Base-by-base conservation (phyloP, 1,139 yeast genomes). In the Suhomyces taliae region DNA sequence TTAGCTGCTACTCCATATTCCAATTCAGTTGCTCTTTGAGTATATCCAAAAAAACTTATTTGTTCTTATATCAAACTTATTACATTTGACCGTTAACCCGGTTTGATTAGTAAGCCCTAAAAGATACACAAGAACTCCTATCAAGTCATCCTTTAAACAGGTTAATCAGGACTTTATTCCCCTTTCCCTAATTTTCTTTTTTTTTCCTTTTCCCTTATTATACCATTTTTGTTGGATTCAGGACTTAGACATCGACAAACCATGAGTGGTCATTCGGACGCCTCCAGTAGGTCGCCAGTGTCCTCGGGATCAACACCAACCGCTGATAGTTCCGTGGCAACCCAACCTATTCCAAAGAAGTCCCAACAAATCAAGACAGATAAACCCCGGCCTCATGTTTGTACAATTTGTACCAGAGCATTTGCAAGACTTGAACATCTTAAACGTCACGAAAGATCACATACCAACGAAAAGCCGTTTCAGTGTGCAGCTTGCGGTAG, bases 281-380 rank as follows among this genome's bases (percentile, higher is more conserved):
- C 43, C 33, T 39, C 34, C 31, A 39, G 40, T 37, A 41, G 38
- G 40, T 43, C 46, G 15, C 49, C 49, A 7, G 41, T 29, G 9
- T 47, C 50, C 27, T 26, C 19, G 26, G 46, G 40, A 4, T 44
- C 47, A 27, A 47, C 47, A 11, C 50, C 50, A 1, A 37, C 44
- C 4, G 38, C 49, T n/a, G 45, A 44, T 36, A 27, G 39, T 26
- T 36, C 46, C n/a, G 7, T 35, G 6, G 48, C 55, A 34, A 67
- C 73, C 34, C 85, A 84, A 63, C 96, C 95, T 11, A 89, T 90
- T 40, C 97, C 97, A 33, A 86, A 87, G 57, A 90, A 90, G 61
- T 85, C 95, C 8, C 85, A 89, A 45, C 79, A 85, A 53, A 86
- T 88, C 59, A 87, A 90, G 65, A 89, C 93, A 0, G 90, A 87